Conservation (phyloP, 1,284 basidiomycete species). For the Veloboletus limbatus region DNA sequence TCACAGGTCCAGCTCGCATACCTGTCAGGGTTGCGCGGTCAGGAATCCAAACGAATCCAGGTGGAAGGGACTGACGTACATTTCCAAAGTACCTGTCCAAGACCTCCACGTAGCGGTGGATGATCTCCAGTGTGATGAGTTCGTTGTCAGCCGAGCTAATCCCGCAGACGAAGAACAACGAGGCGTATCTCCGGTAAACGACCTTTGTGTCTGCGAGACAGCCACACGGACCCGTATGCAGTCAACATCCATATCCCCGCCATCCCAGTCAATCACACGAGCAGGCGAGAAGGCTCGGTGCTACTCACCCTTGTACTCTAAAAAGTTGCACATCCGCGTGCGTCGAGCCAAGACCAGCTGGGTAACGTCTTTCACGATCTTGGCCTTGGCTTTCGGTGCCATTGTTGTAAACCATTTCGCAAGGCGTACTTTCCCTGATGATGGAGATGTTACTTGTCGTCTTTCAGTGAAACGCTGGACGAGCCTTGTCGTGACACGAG, state of each 20-base stretch:
- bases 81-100: constrained; percentile 99
- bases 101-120: constrained; percentile 99
- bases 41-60: neutral
- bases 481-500: constrained; percentile 91
- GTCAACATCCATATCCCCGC: neutral
- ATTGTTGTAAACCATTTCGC: constrained; percentile 99
- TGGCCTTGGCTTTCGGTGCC: constrained; percentile 90
- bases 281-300: neutral
- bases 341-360: constrained; percentile 95
- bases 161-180: constrained; percentile 96
- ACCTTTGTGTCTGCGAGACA: constrained; percentile 79
- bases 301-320: constrained; percentile 93
- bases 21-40: constrained; percentile 46
- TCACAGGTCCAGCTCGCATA: constrained; percentile 94
- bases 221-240: neutral
- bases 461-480: constrained; percentile 25
- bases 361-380: constrained; percentile 99
- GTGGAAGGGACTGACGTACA: constrained; percentile 45
- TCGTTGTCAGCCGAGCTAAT: constrained; percentile 90
- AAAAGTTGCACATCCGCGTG: constrained; percentile 98
- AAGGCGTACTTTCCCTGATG: constrained; percentile 90
- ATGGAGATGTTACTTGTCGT: constrained; percentile 8
- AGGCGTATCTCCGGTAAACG: constrained; percentile 96
- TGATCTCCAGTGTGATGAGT: constrained; percentile 92
- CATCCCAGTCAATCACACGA: constrained; percentile 2